A percentile compares a stretch with the other conserved stretches of the same genome.
Evolutionary conservation across 306 rosid species (phyloP).

Genomic region (Elaeagnus macrophylla): DNA sequence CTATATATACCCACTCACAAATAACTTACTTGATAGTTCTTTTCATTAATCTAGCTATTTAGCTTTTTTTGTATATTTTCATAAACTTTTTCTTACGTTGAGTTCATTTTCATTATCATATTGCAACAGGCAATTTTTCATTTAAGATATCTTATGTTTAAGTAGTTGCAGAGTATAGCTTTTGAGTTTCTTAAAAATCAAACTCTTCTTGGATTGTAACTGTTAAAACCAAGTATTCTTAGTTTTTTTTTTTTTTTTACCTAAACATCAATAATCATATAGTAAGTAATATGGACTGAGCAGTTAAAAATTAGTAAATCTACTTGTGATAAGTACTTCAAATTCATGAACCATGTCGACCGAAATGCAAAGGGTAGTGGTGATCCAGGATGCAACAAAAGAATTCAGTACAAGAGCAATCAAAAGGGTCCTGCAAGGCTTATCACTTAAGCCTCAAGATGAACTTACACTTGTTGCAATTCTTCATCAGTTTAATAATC

Average conservation of each 20-base stretch:
- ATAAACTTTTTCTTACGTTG: too few species aligned
- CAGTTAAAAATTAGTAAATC: neutral
- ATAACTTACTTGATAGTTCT: neutral
- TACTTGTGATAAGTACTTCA: too few species aligned
- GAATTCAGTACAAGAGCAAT: conserved; percentile 43
- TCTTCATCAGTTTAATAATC: conserved; percentile 63
- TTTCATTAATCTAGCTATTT: neutral
- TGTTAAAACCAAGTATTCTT: too few species aligned
- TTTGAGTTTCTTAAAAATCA: too few species aligned
- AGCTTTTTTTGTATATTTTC: too few species aligned
- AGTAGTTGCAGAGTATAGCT: too few species aligned
- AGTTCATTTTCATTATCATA: too few species aligned
- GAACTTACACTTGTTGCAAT: conserved; percentile 50
- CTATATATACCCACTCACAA: neutral
- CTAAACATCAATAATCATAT: neutral
- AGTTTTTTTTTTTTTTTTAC: too few species aligned
- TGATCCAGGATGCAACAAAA: conserved; percentile 66
- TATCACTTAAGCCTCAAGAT: conserved; percentile 51
- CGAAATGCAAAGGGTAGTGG: conserved; percentile 42
- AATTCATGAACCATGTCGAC: neutral
- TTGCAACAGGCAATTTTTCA: too few species aligned
- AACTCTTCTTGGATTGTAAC: too few species aligned
- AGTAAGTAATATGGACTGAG: neutral
- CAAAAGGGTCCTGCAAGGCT: conserved; percentile 26
- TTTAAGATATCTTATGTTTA: too few species aligned